phyloP scores from a whole-genome alignment of 768 basidiomycete genomes.

The Leccinellum rugosiceps region DNA sequence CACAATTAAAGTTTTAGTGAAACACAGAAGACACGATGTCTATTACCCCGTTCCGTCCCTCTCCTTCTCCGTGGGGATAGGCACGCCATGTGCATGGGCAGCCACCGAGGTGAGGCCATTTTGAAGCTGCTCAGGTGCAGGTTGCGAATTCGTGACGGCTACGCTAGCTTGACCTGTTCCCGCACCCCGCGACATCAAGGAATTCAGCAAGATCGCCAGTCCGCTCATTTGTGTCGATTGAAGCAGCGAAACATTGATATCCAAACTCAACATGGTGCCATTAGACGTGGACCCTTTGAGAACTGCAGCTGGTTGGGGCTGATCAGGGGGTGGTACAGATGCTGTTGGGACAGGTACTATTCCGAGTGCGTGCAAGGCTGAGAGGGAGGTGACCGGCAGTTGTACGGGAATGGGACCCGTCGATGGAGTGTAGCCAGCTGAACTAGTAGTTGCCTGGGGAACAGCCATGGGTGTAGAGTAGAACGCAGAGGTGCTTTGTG shows the following conservation, averaged over 20 bases:
- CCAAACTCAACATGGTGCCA: slow-evolving; percentile 69
- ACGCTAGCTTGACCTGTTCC: slow-evolving; percentile 22
- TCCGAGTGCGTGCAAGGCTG: slow-evolving; percentile 63
- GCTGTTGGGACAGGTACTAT: slow-evolving; percentile 66
- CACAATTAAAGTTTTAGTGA: slow-evolving; percentile 5
- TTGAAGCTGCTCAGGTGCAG: slow-evolving; percentile 14
- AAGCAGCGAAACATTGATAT: slow-evolving; percentile 73
- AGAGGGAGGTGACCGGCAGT: slow-evolving; percentile 58
- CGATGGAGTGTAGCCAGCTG: slow-evolving; percentile 30
- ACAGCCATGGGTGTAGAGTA: slow-evolving; percentile 32
- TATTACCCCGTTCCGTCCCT: slow-evolving; percentile 23
- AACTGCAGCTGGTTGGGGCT: slow-evolving; percentile 72
- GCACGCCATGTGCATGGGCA: slow-evolving; percentile 1
- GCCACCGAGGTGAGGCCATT: slow-evolving; percentile 13
- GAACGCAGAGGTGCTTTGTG: slow-evolving; percentile 22
- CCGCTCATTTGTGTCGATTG: slow-evolving; percentile 78
- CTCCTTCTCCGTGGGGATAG: slow-evolving; percentile 17
- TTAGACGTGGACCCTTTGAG: slow-evolving; percentile 68
- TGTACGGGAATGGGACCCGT: slow-evolving; percentile 56
- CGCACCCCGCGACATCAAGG: slow-evolving; percentile 52
- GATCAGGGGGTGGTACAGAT: slow-evolving; percentile 49
- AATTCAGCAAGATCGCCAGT: slow-evolving; percentile 66
- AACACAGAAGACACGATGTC: slow-evolving; percentile 10
- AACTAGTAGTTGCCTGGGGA: slow-evolving; percentile 34
- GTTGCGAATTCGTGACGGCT: slow-evolving; percentile 6